These are phyloP conservation scores for Dictyostelium discoideum DNA, from an alignment of 78 protist genomes.

Conservation along the genomic window dicty_2.7 NC_007089.4:2313501-2314000, in stretches of 20 bases:
- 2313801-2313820: constrained; percentile 36
- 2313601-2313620: constrained; percentile 38
- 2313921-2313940: not conserved
- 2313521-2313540: constrained; percentile 32
- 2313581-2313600: constrained; percentile 20
- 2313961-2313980: too few relatives aligned
- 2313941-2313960: not conserved
- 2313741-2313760: constrained; percentile 48
- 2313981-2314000: constrained; percentile 25
- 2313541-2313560: constrained; percentile 16
- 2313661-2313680: constrained; percentile 25
- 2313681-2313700: constrained; percentile 37
- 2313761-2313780: constrained; percentile 57
- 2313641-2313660: constrained; percentile 32
- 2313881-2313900: not conserved
- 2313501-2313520: constrained; percentile 32
- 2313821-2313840: constrained; percentile 37
- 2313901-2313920: not conserved
- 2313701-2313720: constrained; percentile 11
- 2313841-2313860: constrained; percentile 30
- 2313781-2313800: constrained; percentile 48
- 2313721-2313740: constrained; percentile 28
- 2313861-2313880: constrained; percentile 41
- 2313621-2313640: constrained; percentile 38
- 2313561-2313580: constrained; percentile 19